Percentiles rank a stretch among this genome's conserved stretches.
These are phyloP conservation scores for Podosphaera leucotricha DNA, from an alignment of 2,329 filamentous ascomycete species.

Conservation along the genomic window DNA sequence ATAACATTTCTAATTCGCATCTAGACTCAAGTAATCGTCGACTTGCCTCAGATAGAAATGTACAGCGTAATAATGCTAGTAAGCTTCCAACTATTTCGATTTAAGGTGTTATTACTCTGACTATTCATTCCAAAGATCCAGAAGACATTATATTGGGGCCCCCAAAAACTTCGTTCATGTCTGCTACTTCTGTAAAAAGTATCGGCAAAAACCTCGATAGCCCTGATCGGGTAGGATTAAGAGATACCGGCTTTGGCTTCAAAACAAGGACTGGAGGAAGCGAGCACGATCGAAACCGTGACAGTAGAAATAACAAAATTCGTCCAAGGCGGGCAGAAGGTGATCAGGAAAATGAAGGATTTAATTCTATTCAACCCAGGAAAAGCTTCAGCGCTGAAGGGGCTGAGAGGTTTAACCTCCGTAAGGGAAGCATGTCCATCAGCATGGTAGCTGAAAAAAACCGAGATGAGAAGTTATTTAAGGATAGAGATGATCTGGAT, in stretches of 20 bases:
- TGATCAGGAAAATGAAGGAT: conserved; percentile 44
- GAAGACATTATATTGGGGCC: conserved; percentile 76
- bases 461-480: conserved; percentile 18
- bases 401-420: conserved; percentile 44
- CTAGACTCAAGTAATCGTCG: conserved; percentile 22
- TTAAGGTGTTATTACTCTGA: conserved; percentile 1
- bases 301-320: conserved; percentile 22
- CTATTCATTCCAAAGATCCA: conserved; percentile 22
- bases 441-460: conserved; percentile 31
- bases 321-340: conserved; percentile 27
- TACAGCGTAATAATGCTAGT: conserved; percentile 34
- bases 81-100: conserved; percentile 13
- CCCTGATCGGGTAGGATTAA: conserved; percentile 21
- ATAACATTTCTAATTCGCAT: conserved; percentile 11
- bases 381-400: conserved; percentile 53
- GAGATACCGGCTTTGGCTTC: conserved; percentile 38
- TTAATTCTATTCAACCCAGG: conserved; percentile 50
- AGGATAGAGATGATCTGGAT: conserved; percentile 33
- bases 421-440: conserved; percentile 33
- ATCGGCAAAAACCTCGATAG: conserved; percentile 18
- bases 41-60: conserved; percentile 26
- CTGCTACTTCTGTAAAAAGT: conserved; percentile 35
- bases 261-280: conserved; percentile 27
- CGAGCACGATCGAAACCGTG: conserved; percentile 27
- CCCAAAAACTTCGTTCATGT: conserved; percentile 62